phyloP scores from a whole-genome alignment of 108 stramenopile species.

The Fragilaria radians region DNA sequence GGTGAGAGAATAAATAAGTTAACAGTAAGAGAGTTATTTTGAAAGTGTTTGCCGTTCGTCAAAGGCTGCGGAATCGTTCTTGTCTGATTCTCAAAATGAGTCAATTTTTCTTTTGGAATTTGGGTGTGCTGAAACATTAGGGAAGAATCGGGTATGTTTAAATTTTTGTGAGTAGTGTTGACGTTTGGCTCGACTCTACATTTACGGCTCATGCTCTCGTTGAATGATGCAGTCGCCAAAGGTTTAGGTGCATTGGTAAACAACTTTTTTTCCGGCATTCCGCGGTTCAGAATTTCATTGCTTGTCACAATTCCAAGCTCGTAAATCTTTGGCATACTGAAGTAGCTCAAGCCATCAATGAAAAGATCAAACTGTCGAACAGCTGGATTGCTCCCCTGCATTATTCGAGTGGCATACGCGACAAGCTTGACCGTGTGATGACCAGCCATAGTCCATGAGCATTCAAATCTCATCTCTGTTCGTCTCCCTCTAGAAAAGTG shows the following conservation, averaged over 20 bases:
- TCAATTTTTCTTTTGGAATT: too few relatives aligned
- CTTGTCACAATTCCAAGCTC: constrained; percentile 42
- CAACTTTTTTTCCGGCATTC: too few relatives aligned
- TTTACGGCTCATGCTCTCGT: not conserved
- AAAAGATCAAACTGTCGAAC: constrained; percentile 58
- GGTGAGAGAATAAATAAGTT: not conserved
- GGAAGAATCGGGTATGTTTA: not conserved
- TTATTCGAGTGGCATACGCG: constrained; percentile 44
- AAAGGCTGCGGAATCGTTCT: too few relatives aligned
- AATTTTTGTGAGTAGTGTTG: not conserved
- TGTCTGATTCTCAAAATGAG: too few relatives aligned
- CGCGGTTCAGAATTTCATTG: not conserved
- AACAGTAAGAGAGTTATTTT: not conserved
- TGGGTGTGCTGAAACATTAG: not conserved
- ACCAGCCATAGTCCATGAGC: constrained; percentile 46
- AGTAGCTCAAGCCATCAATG: constrained; percentile 69
- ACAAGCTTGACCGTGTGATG: constrained; percentile 38
- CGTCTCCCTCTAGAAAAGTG: constrained; percentile 45
- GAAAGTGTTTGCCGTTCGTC: constrained; percentile 2
- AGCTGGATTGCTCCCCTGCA: constrained; percentile 16
- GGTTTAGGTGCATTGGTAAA: not conserved
- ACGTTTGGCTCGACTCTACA: not conserved
- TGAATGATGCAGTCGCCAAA: not conserved
- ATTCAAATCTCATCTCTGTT: constrained; percentile 46
- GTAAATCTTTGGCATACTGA: constrained; percentile 68